Conservation (phyloP, 352 stramenopile species). For the Globisporangium cystogenes region DNA sequence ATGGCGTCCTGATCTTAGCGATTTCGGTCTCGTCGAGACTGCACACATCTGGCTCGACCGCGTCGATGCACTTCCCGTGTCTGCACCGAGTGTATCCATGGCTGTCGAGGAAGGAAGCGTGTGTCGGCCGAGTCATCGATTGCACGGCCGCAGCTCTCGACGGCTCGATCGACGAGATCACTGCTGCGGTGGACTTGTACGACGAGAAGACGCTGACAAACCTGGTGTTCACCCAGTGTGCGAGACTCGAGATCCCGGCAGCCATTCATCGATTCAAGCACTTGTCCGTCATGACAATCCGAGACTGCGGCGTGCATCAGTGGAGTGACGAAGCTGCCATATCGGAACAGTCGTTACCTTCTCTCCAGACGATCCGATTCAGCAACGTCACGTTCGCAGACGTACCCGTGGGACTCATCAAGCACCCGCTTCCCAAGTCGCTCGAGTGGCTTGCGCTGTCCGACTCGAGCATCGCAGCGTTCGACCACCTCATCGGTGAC, state of each 20-base stretch:
- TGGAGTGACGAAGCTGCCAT: neutral
- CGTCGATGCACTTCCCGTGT: neutral
- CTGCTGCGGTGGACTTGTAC: neutral
- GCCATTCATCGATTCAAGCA: neutral
- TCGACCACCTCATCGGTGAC: neutral
- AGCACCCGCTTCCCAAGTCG: neutral
- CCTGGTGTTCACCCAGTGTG: conserved; percentile 1
- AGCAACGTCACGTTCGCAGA: neutral
- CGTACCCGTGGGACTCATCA: neutral
- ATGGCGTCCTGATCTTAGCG: neutral
- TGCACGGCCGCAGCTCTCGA: neutral
- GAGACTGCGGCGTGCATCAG: neutral
- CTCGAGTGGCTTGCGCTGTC: neutral
- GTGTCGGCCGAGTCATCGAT: conserved; percentile 1
- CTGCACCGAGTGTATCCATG: conserved; percentile 6
- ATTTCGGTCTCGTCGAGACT: conserved; percentile 3
- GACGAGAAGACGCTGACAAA: conserved; percentile 1
- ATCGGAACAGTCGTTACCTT: neutral
- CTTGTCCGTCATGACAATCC: neutral
- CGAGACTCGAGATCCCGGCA: neutral
- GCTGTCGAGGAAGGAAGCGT: conserved; percentile 2
- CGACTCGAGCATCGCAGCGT: neutral
- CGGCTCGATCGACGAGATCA: neutral
- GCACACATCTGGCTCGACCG: no score
- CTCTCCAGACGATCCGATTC: conserved; percentile 1